Percentiles rank a stretch among this genome's conserved stretches.
phyloP scores from a whole-genome alignment of 2,329 filamentous ascomycete species.

The Hymenoscyphus repandus region DNA sequence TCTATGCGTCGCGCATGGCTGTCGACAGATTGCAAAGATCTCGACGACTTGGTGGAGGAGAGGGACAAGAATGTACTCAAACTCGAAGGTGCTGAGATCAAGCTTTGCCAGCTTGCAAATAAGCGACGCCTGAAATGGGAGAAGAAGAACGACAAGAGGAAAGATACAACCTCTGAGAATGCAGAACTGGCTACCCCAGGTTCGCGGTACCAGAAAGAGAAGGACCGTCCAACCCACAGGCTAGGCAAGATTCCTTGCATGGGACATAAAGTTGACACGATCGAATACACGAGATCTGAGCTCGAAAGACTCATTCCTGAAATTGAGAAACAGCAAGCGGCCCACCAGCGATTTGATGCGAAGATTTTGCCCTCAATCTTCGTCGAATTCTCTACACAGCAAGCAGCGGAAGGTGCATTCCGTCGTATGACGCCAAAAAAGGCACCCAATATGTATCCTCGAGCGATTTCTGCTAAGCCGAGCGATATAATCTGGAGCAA shows the following conservation, averaged over 20 bases:
- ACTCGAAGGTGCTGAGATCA: slow-evolving; percentile 81
- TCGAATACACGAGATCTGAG: slow-evolving; percentile 79
- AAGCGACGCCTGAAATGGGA: slow-evolving; percentile 59
- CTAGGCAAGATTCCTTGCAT: slow-evolving; percentile 64
- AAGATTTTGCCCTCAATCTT: slow-evolving; percentile 65
- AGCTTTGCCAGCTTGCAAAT: slow-evolving; percentile 75
- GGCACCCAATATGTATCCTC: slow-evolving; percentile 72
- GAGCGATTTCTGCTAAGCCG: slow-evolving; percentile 75
- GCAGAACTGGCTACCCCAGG: slow-evolving; percentile 64
- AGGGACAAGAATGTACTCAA: slow-evolving; percentile 75
- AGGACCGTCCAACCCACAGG: slow-evolving; percentile 71
- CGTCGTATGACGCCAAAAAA: slow-evolving; percentile 82
- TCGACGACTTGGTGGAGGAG: slow-evolving; percentile 75
- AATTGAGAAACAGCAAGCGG: slow-evolving; percentile 60
- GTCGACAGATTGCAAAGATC: slow-evolving; percentile 66
- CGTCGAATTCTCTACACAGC: slow-evolving; percentile 78
- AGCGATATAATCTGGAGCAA: slow-evolving; percentile 84
- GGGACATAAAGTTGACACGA: slow-evolving; percentile 89
- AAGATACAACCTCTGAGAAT: slow-evolving; percentile 43
- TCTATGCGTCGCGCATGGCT: slow-evolving; percentile 82
- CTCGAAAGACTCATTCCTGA: slow-evolving; percentile 69
- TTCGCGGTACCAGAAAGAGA: slow-evolving; percentile 64
- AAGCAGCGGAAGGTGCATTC: slow-evolving; percentile 77
- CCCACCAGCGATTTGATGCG: slow-evolving; percentile 58
- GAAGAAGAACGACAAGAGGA: slow-evolving; percentile 38